Evolutionary conservation across 495 filamentous ascomycete species (phyloP), one percentile per base, ranked within the genome.

Genomic region (Trichoderma erinaceum): DNA sequence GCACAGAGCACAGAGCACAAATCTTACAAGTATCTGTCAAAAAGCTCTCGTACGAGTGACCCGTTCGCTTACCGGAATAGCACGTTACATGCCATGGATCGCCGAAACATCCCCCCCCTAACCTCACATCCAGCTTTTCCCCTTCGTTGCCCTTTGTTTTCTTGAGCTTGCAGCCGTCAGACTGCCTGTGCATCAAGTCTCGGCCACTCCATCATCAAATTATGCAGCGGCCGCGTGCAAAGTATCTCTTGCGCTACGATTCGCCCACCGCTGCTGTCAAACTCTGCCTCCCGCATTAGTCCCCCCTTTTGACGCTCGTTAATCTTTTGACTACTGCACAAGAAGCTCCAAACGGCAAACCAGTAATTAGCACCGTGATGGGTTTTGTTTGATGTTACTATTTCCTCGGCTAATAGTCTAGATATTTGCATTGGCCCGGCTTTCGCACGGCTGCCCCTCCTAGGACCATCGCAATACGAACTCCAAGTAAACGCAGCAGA

Each of bases 81-180:
- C 56, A 29, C 56, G 56, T 61, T 61, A 29, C 56, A 29, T 61
- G 27, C 11, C 56, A 61, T 61, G 56, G 56, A 29, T 32, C n/a
- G 3, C 12, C 23, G 56, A 61, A 61, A 61, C 56, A 13, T 29
- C 23, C n/a, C 56, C 52, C 15, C 2, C 10, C 56, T 32, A 25
- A n/a, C n/a, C 16, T 56, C 8, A 25, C 13, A 10, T 18, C 23
- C 56, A 61, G 13, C 13, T 61, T 12, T 61, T 52, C 2, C 48
- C 44, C 44, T 6, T 15, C 50, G 27, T n/a, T 56, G 3, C 21
- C 50, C 10, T 25, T 25, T 25, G 10, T 27, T 4, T 56, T 56
- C 50, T 25, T 1, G 44, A 15, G 44, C 15, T 4, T 15, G 18
- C 44, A 48, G 18, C 44, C 18, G 15, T 48, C 44, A 11, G 18